Evolutionary conservation across 2,329 filamentous ascomycete species (phyloP), one percentile per base, ranked within the genome.

Genomic region (Zymoseptoria ardabiliae): DNA sequence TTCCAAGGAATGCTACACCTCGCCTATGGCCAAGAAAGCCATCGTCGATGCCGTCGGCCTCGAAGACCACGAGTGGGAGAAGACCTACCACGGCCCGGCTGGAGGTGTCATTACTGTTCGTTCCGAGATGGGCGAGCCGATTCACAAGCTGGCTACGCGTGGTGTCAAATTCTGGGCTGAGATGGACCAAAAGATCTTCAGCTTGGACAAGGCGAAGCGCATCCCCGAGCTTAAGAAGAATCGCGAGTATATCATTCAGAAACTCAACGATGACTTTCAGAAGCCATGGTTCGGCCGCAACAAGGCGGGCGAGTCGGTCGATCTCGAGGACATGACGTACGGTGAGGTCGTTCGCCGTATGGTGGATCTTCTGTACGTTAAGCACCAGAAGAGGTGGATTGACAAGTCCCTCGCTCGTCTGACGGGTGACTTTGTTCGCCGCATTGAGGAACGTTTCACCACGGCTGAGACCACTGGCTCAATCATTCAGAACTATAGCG

Each of bases 101-200:
- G 94, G 94, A 69, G 94, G 94, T 73, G 86, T 99, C 64, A 93
- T 99, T 69, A 99, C 94, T 25, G 94, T 99, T 54, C 86, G 91
- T 65, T 99, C 94, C 1, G 94, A 99, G 78, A 99, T 99, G 95
- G 95, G 94, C 52, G 94, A 99, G 81, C 95, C 94, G 5, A 99
- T 99, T 63, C 94, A 99, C 81, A 99, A 99, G 80, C 85, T 99
- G 61, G 95, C 94, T 17, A 99, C 94, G 54, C 89, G 95, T 60
- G 94, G 94, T 83, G 92, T 99, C 53, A 81, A 85, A 57, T 96
- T 99, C 81, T 99, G 94, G 94, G 88, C 91, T 54, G 95, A 99
- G 78, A 96, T 99, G 91, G 94, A 99, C 72, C 85, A 95, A 75
- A 97, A 96, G 78, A 97, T 99, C 70, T 99, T 99, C 81, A 89